These are phyloP conservation scores for Penicillium flavigenum DNA, from an alignment of 495 filamentous ascomycete genomes.

Conservation along the genomic window DNA sequence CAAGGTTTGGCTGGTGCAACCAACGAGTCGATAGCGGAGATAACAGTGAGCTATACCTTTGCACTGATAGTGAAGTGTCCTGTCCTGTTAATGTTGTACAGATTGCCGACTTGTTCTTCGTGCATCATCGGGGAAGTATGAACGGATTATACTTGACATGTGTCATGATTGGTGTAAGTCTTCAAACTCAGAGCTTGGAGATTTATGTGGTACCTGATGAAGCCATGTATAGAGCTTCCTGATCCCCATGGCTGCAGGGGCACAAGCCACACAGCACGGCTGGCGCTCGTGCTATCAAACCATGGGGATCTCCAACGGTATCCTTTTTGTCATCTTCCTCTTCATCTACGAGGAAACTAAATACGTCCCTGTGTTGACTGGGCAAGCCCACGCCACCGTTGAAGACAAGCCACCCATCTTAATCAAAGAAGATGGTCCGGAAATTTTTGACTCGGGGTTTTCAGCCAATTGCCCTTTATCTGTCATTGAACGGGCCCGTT, in stretches of 20 bases:
- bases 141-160: constrained; percentile 40
- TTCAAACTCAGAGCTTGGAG: background rate
- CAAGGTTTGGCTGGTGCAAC: constrained; percentile 37
- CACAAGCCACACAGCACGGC: constrained; percentile 32
- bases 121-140: constrained; percentile 38
- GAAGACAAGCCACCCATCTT: constrained; percentile 5
- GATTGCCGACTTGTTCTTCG: constrained; percentile 42
- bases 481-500: constrained; percentile 10
- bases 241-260: constrained; percentile 36
- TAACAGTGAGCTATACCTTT: constrained; percentile 25
- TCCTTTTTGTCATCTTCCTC: constrained; percentile 31
- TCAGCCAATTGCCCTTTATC: constrained; percentile 6
- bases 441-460: background rate
- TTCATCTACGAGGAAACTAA: constrained; percentile 41
- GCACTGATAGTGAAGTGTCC: background rate
- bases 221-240: constrained; percentile 31
- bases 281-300: constrained; percentile 36
- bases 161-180: constrained; percentile 38
- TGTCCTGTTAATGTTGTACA: constrained; percentile 11
- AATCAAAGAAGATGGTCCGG: constrained; percentile 1
- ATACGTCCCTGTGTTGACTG: constrained; percentile 27
- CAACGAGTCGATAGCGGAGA: constrained; percentile 37
- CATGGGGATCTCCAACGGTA: constrained; percentile 30
- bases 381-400: background rate
- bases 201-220: background rate